A percentile compares a stretch with the other conserved stretches of the same genome.
These are phyloP conservation scores for Picochlorum sp. DNA, from an alignment of 139 green algal species.

Conservation along the genomic window DNA sequence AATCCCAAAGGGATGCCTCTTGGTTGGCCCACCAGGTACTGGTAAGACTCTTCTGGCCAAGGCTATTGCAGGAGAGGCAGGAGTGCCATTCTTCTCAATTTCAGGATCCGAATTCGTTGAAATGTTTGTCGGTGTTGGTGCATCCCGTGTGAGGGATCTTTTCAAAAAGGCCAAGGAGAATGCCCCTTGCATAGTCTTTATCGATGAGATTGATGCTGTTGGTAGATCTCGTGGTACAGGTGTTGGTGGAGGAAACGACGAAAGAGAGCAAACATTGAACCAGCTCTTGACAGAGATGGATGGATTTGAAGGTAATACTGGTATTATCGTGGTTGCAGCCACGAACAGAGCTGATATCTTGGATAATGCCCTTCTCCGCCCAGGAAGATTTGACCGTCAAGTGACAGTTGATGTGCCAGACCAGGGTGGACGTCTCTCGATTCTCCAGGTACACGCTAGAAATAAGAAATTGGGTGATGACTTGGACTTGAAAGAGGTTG, in stretches of 20 bases:
- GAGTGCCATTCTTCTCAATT: conserved; percentile 97
- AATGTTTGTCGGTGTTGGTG: conserved; percentile 97
- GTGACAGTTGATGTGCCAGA: conserved; percentile 95
- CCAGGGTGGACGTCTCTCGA: conserved; percentile 85
- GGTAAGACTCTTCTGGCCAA: conserved; percentile 98
- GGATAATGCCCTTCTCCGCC: conserved; percentile 92
- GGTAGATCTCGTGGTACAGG: conserved; percentile 86
- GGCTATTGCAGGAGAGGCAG: conserved; percentile 94
- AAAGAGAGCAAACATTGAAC: conserved; percentile 99
- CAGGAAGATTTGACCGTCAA: conserved; percentile 94
- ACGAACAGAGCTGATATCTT: conserved; percentile 98
- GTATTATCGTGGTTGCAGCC: conserved; percentile 95
- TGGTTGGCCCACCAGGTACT: conserved; percentile 92
- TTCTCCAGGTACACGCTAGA: conserved; percentile 86
- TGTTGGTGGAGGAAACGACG: conserved; percentile 96
- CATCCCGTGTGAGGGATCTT: conserved; percentile 89
- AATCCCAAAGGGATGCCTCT: conserved; percentile 97
- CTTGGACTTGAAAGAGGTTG: conserved; percentile 91
- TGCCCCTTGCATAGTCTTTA: conserved; percentile 97
- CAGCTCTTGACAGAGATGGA: conserved; percentile 96
- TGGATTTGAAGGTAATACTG: conserved; percentile 98
- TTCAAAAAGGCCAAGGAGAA: conserved; percentile 99
- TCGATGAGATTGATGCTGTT: conserved; percentile 98
- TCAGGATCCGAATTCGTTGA: conserved; percentile 98
- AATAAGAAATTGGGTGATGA: conserved; percentile 96